Evolutionary conservation across 805 yeast species (phyloP), one percentile per base, ranked within the genome.

Genomic region (Candida ortonii): DNA sequence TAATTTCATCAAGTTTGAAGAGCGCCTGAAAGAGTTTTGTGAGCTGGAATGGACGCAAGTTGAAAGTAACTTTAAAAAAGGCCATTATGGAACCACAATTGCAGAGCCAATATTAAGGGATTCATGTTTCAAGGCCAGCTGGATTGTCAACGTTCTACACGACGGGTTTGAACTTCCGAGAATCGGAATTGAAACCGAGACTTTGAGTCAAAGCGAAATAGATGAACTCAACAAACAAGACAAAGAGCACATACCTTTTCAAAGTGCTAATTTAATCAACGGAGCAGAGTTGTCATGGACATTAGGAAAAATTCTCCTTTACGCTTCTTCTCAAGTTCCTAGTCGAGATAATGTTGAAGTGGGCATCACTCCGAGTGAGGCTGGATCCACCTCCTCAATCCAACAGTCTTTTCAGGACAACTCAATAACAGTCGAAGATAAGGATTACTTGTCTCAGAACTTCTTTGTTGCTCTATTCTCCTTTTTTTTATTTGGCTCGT

Each of bases 221-320:
- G 46, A 38, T 27, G 45, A 48, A 37, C 51, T 51, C 11, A 50
- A 53, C 15, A 33, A 51, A 12, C 47, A 46, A 6, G 52, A 52
- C 31, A 36, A 36, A 2, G 41, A 59, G 36, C 64, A 69, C 51
- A 68, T 81, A 22, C 81, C 89, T 0, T 88, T 93, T 60, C 87
- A 83, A 59, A 82, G 94, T 41, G 88, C 93, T 0, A 80, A 81
- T 36, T 70, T 79, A 12, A 76, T 93, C 20, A 73, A 85, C 39
- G 96, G 94, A 2, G 76, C 78, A 4, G 98, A 93, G 47, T 65
- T 93, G 12, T 84, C 96, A 0, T 93, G 99, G 99, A 90, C 97
- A 0, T 57, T 93, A 22, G 99, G 98, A 5, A 81, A 84, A 51
- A 87, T 89, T 17, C 55, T 93, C 4, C 57, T 90, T 9, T 85